phyloP scores from a whole-genome alignment of 371 early-diverging fungal genomes.

The Lichtheimia corymbifera region DNA sequence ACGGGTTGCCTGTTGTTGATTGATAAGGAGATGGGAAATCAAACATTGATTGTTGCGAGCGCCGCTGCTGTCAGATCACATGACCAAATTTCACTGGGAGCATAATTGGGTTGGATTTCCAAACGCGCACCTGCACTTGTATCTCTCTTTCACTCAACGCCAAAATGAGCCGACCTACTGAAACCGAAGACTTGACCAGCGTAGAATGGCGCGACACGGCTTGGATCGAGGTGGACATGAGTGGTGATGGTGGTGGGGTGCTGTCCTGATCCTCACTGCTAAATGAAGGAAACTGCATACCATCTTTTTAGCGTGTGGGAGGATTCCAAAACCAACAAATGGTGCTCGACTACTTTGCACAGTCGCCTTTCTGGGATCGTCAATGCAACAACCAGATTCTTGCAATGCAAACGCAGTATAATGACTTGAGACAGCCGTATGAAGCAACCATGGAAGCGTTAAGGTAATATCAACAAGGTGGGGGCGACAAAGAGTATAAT shows the following conservation, averaged over 20 bases:
- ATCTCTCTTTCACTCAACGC: too few species aligned
- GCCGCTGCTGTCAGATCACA: too few species aligned
- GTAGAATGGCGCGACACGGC: constrained; percentile 54
- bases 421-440: constrained; percentile 69
- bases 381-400: constrained; percentile 94
- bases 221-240: constrained; percentile 43
- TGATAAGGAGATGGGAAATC: too few species aligned
- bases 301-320: constrained; percentile 52
- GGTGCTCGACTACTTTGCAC: constrained; percentile 93
- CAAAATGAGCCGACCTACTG: too few species aligned
- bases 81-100: too few species aligned
- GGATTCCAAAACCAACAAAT: constrained; percentile 78
- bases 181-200: constrained; percentile 46
- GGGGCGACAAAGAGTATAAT: too few species aligned
- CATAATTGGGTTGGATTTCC: too few species aligned
- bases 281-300: too few species aligned
- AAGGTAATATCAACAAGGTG: constrained; percentile 26
- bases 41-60: too few species aligned
- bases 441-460: constrained; percentile 59
- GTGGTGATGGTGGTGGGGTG: not conserved
- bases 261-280: too few species aligned
- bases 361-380: constrained; percentile 96
- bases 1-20: too few species aligned
- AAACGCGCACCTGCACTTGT: too few species aligned
- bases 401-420: constrained; percentile 97